Percentiles rank a stretch among this genome's conserved stretches.
Conservation (phyloP, 2,329 filamentous ascomycete species). For the Alternaria rosae region DNA sequence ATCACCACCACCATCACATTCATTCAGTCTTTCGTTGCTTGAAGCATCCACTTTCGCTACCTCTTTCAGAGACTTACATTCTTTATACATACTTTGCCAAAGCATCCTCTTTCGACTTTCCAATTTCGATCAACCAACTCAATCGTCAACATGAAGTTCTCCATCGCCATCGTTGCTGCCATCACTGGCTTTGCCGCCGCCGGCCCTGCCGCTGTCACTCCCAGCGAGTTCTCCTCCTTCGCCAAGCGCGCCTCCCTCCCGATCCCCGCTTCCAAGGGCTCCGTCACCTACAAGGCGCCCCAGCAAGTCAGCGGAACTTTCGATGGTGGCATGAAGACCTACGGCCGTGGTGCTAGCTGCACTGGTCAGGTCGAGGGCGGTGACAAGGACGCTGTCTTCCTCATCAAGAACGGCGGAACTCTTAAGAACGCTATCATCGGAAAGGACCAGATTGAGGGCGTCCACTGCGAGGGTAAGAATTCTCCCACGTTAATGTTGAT, state of each 20-base stretch:
- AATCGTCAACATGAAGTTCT: conserved; percentile 46
- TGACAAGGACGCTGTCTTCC: conserved; percentile 60
- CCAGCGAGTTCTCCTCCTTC: conserved; percentile 35
- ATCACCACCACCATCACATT: conserved; percentile 24
- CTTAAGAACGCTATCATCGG: conserved; percentile 65
- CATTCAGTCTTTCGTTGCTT: conserved; percentile 34
- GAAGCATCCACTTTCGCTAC: conserved; percentile 31
- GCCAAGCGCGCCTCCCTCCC: conserved; percentile 42
- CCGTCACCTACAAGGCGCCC: conserved; percentile 36
- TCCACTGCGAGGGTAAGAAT: conserved; percentile 42
- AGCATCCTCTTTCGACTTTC: conserved; percentile 20
- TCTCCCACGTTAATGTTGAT: background rate
- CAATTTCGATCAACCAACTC: conserved; percentile 16
- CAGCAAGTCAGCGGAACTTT: conserved; percentile 37
- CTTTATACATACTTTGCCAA: conserved; percentile 28
- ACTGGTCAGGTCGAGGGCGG: conserved; percentile 55
- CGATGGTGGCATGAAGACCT: conserved; percentile 46
- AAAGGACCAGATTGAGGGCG: conserved; percentile 54
- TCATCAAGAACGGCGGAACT: conserved; percentile 59
- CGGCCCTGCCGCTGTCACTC: conserved; percentile 32
- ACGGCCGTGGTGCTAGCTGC: conserved; percentile 49
- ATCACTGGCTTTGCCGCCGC: conserved; percentile 41
- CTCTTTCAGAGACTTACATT: conserved; percentile 23
- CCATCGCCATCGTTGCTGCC: conserved; percentile 32
- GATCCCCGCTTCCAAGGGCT: conserved; percentile 43